Base-by-base conservation (phyloP, 2,329 filamentous ascomycete species). In the Rhynchosporium graminicola region DNA sequence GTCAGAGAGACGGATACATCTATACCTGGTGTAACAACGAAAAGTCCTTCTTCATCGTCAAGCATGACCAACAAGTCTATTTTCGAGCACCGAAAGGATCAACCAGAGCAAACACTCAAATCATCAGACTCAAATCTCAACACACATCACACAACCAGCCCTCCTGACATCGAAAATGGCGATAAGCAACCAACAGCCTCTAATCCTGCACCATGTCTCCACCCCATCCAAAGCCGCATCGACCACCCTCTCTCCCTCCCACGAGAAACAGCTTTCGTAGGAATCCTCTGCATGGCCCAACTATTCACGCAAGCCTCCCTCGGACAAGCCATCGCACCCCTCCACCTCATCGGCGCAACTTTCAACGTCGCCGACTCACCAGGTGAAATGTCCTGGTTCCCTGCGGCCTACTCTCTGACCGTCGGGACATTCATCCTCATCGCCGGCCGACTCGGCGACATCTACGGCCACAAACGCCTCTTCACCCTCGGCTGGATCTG, bases 321-420 rank as follows among this genome's bases (percentile, higher is more conserved):
- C 3, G 78, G 77, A 3, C 76, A 80, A 63, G 77, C 76, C 3
- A 72, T 86, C 36, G 76, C 81, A 7, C 79, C 82, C 8, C 73
- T 83, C 0, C 75, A 74, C 56, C 76, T 80, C 40, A 81, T 85
- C 58, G 81, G 79, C 20, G 66, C 70, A 12, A 77, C 74, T 52
- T 84, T 85, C 66, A 74, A 74, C 20, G 73, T 80, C 56, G 75
- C 71, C 3, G 75, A 78, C 3, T 20, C 38, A 40, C 71, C 75
- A 0, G 79, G 78, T 6, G 73, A 79, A 12, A 74, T 86, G 20
- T 79, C 79, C 52, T 87, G 85, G 83, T 79, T 82, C 52, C 77
- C 83, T 10, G 83, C 83, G 0, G 83, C 82, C 1, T 88, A 86
- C 69, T 83, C 12, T 79, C 72, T 88, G 63, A 83, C 81, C 0